Evolutionary conservation across 2,329 filamentous ascomycete species (phyloP).

Genomic region (Lachnellula cervina): DNA sequence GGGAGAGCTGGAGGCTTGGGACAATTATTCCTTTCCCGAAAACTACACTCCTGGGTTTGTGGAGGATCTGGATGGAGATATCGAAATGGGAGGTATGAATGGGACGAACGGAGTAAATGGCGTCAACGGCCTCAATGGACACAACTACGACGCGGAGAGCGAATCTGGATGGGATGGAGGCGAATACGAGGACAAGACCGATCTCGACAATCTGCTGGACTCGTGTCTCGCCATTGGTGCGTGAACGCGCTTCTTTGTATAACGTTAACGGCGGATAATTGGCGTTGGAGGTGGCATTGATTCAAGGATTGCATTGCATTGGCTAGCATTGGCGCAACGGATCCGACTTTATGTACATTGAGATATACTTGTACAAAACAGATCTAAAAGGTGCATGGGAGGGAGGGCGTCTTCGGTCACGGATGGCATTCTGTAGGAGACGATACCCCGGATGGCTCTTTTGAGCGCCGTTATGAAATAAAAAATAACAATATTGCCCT

Average conservation of each 20-base stretch:
- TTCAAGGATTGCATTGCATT: conserved; percentile 16
- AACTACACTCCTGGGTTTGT: conserved; percentile 30
- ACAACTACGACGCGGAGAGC: conserved; percentile 47
- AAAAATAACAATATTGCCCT: not conserved
- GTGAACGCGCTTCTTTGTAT: conserved; percentile 9
- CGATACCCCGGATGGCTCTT: conserved; percentile 23
- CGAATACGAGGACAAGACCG: conserved; percentile 45
- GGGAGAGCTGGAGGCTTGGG: conserved; percentile 65
- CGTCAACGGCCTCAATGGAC: conserved; percentile 43
- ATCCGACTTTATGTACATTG: conserved; percentile 12
- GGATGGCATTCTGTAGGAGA: conserved; percentile 19
- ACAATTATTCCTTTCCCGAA: conserved; percentile 46
- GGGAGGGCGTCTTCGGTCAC: conserved; percentile 13
- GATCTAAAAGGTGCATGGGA: conserved; percentile 7
- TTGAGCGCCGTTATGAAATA: not conserved
- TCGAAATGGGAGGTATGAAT: conserved; percentile 31
- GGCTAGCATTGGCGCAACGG: conserved; percentile 17
- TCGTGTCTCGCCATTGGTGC: conserved; percentile 31
- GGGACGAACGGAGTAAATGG: conserved; percentile 42
- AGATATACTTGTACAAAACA: conserved; percentile 18
- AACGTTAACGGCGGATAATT: conserved; percentile 5
- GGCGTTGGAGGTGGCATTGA: conserved; percentile 19
- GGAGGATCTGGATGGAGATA: conserved; percentile 33
- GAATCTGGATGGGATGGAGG: conserved; percentile 61
- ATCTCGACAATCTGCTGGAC: conserved; percentile 50